phyloP scores from a whole-genome alignment of 257 asterid genomes.

The Jasminum sambac region DNA sequence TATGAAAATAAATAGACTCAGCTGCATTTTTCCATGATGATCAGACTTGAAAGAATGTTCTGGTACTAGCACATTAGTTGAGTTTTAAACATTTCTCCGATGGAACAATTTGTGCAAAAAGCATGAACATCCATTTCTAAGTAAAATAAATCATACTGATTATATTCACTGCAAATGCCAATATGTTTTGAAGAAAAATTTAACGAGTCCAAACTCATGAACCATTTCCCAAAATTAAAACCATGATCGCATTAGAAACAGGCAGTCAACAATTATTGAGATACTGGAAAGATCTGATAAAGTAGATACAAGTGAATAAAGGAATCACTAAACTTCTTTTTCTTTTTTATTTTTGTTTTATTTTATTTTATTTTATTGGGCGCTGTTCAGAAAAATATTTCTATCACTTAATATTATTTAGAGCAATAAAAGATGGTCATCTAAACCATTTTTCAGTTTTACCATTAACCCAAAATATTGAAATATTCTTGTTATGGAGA shows the following conservation, averaged over 20 bases:
- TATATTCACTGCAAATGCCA: background rate
- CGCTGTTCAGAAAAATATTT: background rate
- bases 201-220: background rate
- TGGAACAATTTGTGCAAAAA: background rate
- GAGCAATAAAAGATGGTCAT: background rate
- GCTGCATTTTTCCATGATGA: conserved; percentile 6
- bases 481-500: background rate
- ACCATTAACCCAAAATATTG: background rate
- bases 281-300: background rate
- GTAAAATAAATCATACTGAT: background rate
- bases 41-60: conserved; percentile 8
- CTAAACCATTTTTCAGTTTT: conserved; percentile 1
- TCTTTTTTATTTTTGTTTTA: no score
- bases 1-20: background rate
- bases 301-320: background rate
- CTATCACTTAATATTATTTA: background rate
- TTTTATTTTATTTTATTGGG: no score
- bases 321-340: background rate
- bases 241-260: background rate
- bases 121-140: background rate
- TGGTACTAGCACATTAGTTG: background rate
- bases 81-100: conserved; percentile 7
- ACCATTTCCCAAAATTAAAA: background rate
- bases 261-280: background rate
- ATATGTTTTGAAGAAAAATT: background rate